phyloP scores from a whole-genome alignment of 345 rosid genomes.

The Salix koriyanagi region DNA sequence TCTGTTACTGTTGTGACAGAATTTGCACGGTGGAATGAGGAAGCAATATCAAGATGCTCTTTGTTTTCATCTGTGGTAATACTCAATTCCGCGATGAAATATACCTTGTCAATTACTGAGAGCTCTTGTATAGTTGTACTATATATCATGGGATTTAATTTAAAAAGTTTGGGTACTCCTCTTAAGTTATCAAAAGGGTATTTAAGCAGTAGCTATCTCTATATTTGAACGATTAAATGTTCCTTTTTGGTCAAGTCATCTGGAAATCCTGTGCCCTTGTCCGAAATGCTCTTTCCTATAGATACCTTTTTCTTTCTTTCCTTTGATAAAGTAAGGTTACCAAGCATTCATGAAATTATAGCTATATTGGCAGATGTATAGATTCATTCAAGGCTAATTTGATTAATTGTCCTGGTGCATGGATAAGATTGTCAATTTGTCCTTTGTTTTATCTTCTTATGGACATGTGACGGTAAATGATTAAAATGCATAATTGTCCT shows the following conservation, averaged over 20 bases:
- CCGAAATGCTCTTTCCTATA: not conserved
- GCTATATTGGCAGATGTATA: not conserved
- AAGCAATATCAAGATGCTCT: slow-evolving; percentile 91
- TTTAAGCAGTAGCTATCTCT: not conserved
- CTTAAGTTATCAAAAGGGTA: not conserved
- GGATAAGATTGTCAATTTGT: not conserved
- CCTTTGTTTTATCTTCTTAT: not conserved
- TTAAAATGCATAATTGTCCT: not conserved
- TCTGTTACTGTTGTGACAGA: slow-evolving; percentile 98
- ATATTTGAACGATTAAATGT: not conserved
- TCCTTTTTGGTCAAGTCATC: not conserved
- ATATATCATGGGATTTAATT: not conserved
- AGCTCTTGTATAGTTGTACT: not conserved
- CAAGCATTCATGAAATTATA: not conserved
- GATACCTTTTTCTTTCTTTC: not conserved
- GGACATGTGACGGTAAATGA: not conserved
- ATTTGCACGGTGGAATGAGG: slow-evolving; percentile 98
- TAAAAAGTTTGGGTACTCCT: not conserved
- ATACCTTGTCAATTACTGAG: not conserved
- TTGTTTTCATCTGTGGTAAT: slow-evolving; percentile 84
- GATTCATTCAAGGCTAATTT: not conserved
- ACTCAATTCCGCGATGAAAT: slow-evolving; percentile 7
- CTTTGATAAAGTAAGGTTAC: not conserved
- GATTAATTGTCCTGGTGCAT: not conserved
- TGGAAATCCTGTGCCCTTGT: not conserved